phyloP scores from a whole-genome alignment of 805 yeast species.

The Myxozyma monticola region DNA sequence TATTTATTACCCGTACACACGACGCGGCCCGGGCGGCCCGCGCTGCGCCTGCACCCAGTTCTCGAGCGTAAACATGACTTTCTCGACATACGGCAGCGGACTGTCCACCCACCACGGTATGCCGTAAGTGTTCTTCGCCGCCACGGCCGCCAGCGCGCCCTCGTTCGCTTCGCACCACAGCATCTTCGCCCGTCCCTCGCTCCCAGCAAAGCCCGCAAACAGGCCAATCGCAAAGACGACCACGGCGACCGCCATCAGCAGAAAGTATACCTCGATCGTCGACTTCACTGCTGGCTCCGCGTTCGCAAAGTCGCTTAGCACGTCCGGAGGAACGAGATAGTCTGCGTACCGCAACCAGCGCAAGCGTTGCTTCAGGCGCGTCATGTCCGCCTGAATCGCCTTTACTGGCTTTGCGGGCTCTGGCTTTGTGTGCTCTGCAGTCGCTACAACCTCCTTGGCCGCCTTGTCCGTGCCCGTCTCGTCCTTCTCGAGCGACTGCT shows the following conservation, averaged over 20 bases:
- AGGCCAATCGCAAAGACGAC: slow-evolving; percentile 4
- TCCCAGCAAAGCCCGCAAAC: slow-evolving; percentile 7
- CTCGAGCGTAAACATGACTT: slow-evolving; percentile 18
- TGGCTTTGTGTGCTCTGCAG: not conserved
- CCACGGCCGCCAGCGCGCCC: not conserved
- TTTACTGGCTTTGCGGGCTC: too few relatives aligned
- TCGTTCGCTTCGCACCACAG: not conserved
- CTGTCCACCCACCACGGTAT: slow-evolving; percentile 26
- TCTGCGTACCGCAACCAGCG: slow-evolving; percentile 7
- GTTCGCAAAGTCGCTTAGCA: too few relatives aligned
- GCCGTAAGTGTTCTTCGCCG: not conserved
- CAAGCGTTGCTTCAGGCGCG: not conserved
- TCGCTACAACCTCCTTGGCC: not conserved
- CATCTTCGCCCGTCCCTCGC: not conserved
- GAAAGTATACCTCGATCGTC: slow-evolving; percentile 5
- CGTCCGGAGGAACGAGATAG: slow-evolving; percentile 5
- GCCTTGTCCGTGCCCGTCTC: too few relatives aligned
- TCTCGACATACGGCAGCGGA: slow-evolving; percentile 19
- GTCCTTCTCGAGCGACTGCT: too few relatives aligned
- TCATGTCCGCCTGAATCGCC: not conserved
- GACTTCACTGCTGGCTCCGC: not conserved
- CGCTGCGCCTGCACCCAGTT: too few relatives aligned
- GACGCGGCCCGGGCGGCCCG: too few relatives aligned
- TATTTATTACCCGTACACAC: too few relatives aligned
- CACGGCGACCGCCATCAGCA: not conserved